Evolutionary conservation across 176 grass and related monocot genomes (phyloP).

Genomic region (Phoenix roebelenii): DNA sequence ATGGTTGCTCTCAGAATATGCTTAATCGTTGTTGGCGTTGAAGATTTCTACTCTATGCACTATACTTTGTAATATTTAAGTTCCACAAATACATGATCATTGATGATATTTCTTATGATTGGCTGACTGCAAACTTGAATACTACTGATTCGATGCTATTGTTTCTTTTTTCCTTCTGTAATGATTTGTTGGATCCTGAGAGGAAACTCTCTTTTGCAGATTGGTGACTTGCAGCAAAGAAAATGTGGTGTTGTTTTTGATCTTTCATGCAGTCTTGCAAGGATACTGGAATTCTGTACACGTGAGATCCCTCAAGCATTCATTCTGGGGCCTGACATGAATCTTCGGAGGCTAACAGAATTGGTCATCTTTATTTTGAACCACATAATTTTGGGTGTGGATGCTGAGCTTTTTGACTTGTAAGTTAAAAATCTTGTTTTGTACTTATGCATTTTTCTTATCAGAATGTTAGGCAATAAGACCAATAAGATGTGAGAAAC

Average conservation of each 20-base stretch:
- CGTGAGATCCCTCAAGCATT: constrained; percentile 68
- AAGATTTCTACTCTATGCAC: too few species aligned
- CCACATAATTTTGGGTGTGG: constrained; percentile 66
- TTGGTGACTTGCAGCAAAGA: constrained; percentile 69
- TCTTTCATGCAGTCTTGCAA: constrained; percentile 66
- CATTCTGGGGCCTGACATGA: constrained; percentile 71
- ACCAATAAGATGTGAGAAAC: not conserved
- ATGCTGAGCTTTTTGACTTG: constrained; percentile 87
- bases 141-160: not conserved
- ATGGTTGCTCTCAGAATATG: too few species aligned
- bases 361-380: constrained; percentile 83
- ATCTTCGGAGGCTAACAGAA: constrained; percentile 67
- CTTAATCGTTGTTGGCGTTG: too few species aligned
- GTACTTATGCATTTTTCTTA: not conserved
- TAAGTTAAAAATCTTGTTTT: constrained; percentile 34
- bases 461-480: too few species aligned
- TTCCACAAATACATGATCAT: too few species aligned
- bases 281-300: constrained; percentile 74
- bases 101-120: too few species aligned
- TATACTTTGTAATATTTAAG: too few species aligned
- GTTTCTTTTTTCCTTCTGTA: constrained; percentile 5
- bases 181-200: not conserved
- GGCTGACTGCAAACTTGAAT: too few species aligned
- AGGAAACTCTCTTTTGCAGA: constrained; percentile 30
- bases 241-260: constrained; percentile 90